These are phyloP conservation scores for Backusella sp. DNA, from an alignment of 192 early-diverging fungal species.

Conservation along the genomic window DNA sequence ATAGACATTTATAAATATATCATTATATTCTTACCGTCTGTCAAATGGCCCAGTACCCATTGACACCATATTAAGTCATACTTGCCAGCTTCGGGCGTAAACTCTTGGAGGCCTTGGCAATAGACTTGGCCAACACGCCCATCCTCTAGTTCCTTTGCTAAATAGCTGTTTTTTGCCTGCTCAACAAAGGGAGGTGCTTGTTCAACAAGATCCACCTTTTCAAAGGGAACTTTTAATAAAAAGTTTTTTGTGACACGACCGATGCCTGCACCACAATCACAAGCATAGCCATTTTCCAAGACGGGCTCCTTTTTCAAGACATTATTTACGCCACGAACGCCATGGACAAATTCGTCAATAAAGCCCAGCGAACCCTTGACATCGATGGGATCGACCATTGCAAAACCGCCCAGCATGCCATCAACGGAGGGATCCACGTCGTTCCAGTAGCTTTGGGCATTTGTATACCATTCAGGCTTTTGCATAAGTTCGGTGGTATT, in stretches of 20 bases:
- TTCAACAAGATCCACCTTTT: conserved; percentile 90
- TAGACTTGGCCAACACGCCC: conserved; percentile 68
- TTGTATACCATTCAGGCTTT: conserved; percentile 59
- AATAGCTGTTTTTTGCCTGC: conserved; percentile 60
- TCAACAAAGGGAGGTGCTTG: conserved; percentile 77
- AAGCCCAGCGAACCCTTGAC: conserved; percentile 66
- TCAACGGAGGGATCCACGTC: conserved; percentile 63
- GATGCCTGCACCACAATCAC: conserved; percentile 95
- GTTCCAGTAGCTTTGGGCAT: conserved; percentile 61
- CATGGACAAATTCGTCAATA: conserved; percentile 59
- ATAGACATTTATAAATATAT: neutral
- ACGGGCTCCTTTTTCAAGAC: conserved; percentile 20
- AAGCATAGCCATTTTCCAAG: conserved; percentile 34
- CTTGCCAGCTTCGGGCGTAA: conserved; percentile 58
- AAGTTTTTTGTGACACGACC: conserved; percentile 90
- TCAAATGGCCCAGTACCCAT: conserved; percentile 95
- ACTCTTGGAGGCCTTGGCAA: conserved; percentile 80
- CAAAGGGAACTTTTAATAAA: conserved; percentile 69
- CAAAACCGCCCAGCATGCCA: conserved; percentile 93
- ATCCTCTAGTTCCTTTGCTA: conserved; percentile 52
- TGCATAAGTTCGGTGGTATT: conserved; percentile 12
- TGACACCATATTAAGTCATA: conserved; percentile 99
- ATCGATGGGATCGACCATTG: conserved; percentile 70
- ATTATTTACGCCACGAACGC: conserved; percentile 23
- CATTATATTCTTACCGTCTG: conserved; percentile 59